Evolutionary conservation across 257 asterid species (phyloP), one percentile per base, ranked within the genome.

Genomic region (Knoxia roxburghii): DNA sequence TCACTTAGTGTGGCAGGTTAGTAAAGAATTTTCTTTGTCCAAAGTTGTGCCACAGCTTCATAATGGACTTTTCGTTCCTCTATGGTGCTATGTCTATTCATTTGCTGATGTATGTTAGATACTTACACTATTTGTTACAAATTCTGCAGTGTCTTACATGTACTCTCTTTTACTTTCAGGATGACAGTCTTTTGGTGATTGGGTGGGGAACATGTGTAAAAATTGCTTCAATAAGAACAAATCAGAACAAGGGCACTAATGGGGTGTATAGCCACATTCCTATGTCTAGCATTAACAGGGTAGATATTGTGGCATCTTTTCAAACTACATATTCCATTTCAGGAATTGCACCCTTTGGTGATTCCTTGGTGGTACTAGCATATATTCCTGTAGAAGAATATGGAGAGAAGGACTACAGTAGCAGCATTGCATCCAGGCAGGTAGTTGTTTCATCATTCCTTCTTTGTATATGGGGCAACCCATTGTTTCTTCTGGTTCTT

Each of bases 291-390:
- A 61, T 90, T 82, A 84, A 81, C 82, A 80, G 87, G 86, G 99
- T 87, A 86, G 98, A 94, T 77, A 82, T 94, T 73, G 93, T 94
- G 79, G 96, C 99, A 51, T 91, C 99, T 76, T 90, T 94, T 55
- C 98, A 90, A 68, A 90, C 96, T 79, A 84, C 82, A 87, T 94
- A 90, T 78, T 90, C 86, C 84, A 89, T 94, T 81, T 87, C 99
- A 14, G 99, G 99, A 79, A 72, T 94, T 78, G 93, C 99, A 75
- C 99, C 99, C 26, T 94, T 88, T 86, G 98, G 95, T 72, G 98
- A 90, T 83, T 76, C 91, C 68, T 90, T 94, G 91, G 98, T 94
- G 51, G 79, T 90, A 78, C 85, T 94, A 61, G 99, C 99, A 61
- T 89, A 89, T 79, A 83, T 94, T 73, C 88, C 95, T 7, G 88